Conservation (phyloP, 768 basidiomycete genomes). For the Phylloporus sp. region DNA sequence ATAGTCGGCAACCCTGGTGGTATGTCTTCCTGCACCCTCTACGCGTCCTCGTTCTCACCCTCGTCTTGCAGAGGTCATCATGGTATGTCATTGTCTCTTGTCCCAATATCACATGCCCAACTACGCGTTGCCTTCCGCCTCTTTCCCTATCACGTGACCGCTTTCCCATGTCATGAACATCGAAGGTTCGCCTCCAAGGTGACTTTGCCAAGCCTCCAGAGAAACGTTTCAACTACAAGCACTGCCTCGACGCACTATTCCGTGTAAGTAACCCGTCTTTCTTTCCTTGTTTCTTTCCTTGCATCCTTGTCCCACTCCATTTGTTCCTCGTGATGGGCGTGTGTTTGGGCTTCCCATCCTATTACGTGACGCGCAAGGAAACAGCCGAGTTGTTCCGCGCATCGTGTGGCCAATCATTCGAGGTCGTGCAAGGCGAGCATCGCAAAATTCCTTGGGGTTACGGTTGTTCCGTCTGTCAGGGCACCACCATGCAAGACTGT, state of each 20-base stretch:
- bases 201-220: constrained; percentile 87
- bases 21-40: constrained; percentile 32
- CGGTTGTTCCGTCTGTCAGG: background rate
- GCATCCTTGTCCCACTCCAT: background rate
- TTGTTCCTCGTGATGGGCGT: background rate
- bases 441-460: background rate
- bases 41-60: background rate
- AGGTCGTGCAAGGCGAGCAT: background rate
- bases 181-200: constrained; percentile 75
- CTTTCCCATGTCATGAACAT: background rate
- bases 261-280: constrained; percentile 52
- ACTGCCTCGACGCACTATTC: constrained; percentile 84
- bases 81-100: constrained; percentile 38
- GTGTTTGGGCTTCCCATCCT: background rate
- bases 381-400: background rate
- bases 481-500: background rate
- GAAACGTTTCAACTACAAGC: constrained; percentile 86
- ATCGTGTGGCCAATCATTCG: background rate
- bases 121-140: constrained; percentile 1
- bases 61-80: constrained; percentile 58
- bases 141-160: constrained; percentile 17
- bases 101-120: constrained; percentile 14
- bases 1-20: constrained; percentile 87
- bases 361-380: background rate
- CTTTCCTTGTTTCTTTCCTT: background rate